Percentiles rank a stretch among this genome's conserved stretches.
Conservation (phyloP, 1,284 basidiomycete species). For the Coniophora puteana region DNA sequence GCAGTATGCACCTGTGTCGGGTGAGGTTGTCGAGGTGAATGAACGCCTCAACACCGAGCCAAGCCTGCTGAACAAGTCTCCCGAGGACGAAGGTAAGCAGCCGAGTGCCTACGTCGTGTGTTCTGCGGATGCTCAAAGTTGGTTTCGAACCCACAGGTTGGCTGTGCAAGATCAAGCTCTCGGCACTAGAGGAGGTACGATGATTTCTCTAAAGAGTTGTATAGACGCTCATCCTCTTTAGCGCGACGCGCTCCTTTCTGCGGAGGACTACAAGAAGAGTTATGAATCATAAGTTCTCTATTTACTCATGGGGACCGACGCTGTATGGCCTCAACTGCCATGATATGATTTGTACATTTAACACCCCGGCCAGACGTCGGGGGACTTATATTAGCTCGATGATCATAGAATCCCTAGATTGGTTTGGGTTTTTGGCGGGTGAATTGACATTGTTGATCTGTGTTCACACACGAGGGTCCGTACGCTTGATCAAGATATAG, state of each 20-base stretch:
- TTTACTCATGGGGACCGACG: constrained; percentile 2
- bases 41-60: constrained; percentile 67
- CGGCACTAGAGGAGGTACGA: constrained; percentile 70
- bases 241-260: constrained; percentile 73
- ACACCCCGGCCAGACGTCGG: too few species aligned
- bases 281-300: constrained; percentile 45
- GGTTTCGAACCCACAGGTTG: constrained; percentile 64
- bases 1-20: constrained; percentile 92
- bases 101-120: background rate
- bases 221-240: constrained; percentile 26
- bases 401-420: too few species aligned
- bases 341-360: too few species aligned
- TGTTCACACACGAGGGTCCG: too few species aligned
- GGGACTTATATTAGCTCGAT: too few species aligned
- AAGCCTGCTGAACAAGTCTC: constrained; percentile 85
- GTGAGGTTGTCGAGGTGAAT: constrained; percentile 82
- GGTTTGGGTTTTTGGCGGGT: too few species aligned
- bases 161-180: constrained; percentile 91
- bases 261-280: constrained; percentile 75
- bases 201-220: background rate
- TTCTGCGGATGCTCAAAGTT: background rate
- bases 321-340: constrained; percentile 32
- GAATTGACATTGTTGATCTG: too few species aligned
- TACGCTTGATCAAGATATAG: too few species aligned
- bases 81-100: constrained; percentile 79